Percentiles rank a stretch among this genome's conserved stretches.
Conservation (phyloP, 75 land plant species). For the Pinus tabuliformis region DNA sequence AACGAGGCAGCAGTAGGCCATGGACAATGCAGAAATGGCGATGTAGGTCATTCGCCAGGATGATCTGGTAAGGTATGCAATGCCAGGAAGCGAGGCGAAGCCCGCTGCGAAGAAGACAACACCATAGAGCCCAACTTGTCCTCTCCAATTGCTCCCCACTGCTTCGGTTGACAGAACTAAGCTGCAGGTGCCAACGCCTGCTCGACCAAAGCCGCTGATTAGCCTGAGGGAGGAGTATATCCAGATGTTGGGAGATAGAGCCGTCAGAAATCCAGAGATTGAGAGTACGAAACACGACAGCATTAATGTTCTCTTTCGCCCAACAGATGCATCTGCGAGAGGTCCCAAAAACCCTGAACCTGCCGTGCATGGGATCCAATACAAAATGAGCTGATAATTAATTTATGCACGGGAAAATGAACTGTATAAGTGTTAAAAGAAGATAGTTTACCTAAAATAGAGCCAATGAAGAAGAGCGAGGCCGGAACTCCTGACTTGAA, state of each 20-base stretch:
- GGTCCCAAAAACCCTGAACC: constrained; percentile 12
- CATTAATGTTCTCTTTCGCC: constrained; percentile 27
- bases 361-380: too few species aligned
- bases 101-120: constrained; percentile 44
- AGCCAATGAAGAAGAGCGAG: constrained; percentile 43
- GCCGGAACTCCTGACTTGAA: constrained; percentile 38
- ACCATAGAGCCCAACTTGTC: constrained; percentile 36
- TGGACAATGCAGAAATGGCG: constrained; percentile 27
- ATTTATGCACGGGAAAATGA: too few species aligned
- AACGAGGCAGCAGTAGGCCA: constrained; percentile 14
- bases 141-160: constrained; percentile 38
- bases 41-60: constrained; percentile 38
- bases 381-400: too few species aligned
- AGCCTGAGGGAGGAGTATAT: constrained; percentile 41
- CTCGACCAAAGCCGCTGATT: constrained; percentile 23
- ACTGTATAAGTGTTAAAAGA: too few species aligned
- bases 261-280: constrained; percentile 20
- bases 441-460: not conserved
- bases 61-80: constrained; percentile 32
- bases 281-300: constrained; percentile 32
- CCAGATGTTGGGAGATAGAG: constrained; percentile 44
- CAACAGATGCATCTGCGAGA: constrained; percentile 32
- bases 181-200: constrained; percentile 34
- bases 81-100: constrained; percentile 25
- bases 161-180: constrained; percentile 44